These are phyloP conservation scores for Lippia alba DNA, from an alignment of 305 asterid genomes.

Conservation along the genomic window DNA sequence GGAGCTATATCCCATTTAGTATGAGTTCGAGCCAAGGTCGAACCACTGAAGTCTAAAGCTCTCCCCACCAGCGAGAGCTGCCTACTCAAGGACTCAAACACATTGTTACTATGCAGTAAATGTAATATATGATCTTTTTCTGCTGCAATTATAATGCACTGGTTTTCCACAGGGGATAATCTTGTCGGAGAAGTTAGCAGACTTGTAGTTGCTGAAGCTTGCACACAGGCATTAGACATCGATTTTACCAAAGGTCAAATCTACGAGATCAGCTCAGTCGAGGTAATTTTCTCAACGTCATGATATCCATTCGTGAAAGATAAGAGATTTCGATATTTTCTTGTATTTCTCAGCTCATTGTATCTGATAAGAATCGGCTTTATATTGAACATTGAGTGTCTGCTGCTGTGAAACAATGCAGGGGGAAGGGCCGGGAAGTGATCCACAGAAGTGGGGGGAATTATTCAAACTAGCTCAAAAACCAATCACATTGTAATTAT, in stretches of 20 bases:
- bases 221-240: constrained; percentile 87
- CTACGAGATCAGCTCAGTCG: constrained; percentile 88
- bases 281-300: constrained; percentile 47
- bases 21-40: too few relatives aligned
- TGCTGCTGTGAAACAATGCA: constrained; percentile 38
- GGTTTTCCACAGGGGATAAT: constrained; percentile 68
- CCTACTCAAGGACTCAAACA: too few relatives aligned
- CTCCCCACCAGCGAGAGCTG: too few relatives aligned
- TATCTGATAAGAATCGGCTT: neutral
- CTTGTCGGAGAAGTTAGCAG: constrained; percentile 96
- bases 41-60: too few relatives aligned
- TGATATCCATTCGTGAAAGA: neutral
- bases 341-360: neutral
- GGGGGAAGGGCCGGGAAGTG: constrained; percentile 97
- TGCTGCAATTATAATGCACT: neutral
- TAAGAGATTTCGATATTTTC: neutral
- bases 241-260: constrained; percentile 79
- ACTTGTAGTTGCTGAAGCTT: constrained; percentile 96
- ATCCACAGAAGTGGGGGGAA: constrained; percentile 68
- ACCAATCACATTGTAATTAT: constrained; percentile 16
- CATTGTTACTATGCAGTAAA: too few relatives aligned
- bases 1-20: too few relatives aligned
- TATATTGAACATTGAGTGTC: neutral
- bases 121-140: too few relatives aligned
- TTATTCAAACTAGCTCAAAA: constrained; percentile 65